These are phyloP conservation scores for Dactylellina parvicollis DNA, from an alignment of 2,329 filamentous ascomycete genomes.

Conservation along the genomic window DNA sequence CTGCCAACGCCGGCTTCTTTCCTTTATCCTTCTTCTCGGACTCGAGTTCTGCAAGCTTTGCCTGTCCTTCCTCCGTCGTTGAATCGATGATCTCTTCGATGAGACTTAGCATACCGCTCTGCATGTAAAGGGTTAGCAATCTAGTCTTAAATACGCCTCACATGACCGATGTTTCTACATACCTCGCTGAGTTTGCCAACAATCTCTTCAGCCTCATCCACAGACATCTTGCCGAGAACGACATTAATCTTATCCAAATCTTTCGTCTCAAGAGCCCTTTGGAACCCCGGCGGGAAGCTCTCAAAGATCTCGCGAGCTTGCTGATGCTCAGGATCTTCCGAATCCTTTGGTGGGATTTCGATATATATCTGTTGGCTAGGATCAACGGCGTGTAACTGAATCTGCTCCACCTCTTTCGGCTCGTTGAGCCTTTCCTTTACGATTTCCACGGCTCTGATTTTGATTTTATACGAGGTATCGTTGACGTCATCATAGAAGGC, in stretches of 20 bases:
- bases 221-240: constrained; percentile 85
- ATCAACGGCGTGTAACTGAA: constrained; percentile 95
- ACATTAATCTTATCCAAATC: constrained; percentile 88
- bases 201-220: constrained; percentile 85
- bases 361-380: constrained; percentile 93
- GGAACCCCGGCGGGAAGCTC: constrained; percentile 80
- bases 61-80: constrained; percentile 85
- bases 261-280: constrained; percentile 84
- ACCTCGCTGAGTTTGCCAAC: constrained; percentile 81
- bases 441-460: constrained; percentile 78
- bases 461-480: constrained; percentile 84
- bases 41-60: constrained; percentile 79
- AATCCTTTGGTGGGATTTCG: constrained; percentile 75
- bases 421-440: constrained; percentile 68
- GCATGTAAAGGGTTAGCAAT: constrained; percentile 17
- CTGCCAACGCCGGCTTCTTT: constrained; percentile 52
- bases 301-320: constrained; percentile 81
- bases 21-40: constrained; percentile 73
- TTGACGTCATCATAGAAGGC: constrained; percentile 94
- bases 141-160: constrained; percentile 59
- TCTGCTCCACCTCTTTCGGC: constrained; percentile 80
- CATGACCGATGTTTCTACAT: constrained; percentile 60
- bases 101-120: constrained; percentile 86
- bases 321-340: constrained; percentile 71
- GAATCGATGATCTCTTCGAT: constrained; percentile 95